A percentile compares a stretch with the other conserved stretches of the same genome.
Evolutionary conservation across 495 filamentous ascomycete genomes (phyloP).

Genomic region (Xylaria venustula): DNA sequence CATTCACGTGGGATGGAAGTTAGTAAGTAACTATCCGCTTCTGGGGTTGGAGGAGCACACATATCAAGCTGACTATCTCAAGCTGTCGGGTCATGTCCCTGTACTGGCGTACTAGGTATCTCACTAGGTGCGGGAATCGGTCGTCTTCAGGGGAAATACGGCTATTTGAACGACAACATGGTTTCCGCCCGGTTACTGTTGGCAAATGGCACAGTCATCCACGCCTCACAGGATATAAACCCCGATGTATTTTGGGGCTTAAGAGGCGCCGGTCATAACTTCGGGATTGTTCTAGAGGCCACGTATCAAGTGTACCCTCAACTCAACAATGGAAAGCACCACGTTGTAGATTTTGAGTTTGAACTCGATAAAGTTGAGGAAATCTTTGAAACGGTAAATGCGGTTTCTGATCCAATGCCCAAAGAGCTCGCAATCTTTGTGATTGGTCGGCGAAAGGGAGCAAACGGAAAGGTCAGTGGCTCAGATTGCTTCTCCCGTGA

Average conservation of each 20-base stretch:
- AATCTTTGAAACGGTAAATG: slow-evolving; percentile 28
- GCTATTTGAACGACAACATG: slow-evolving; percentile 50
- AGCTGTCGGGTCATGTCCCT: slow-evolving; percentile 21
- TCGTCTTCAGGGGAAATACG: slow-evolving; percentile 46
- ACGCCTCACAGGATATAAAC: slow-evolving; percentile 28
- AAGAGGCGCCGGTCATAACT: slow-evolving; percentile 55
- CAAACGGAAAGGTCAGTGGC: background rate
- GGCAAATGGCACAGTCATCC: slow-evolving; percentile 40
- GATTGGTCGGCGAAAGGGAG: background rate
- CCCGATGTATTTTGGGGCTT: slow-evolving; percentile 52
- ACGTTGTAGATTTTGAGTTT: too few relatives aligned
- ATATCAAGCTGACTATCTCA: too few relatives aligned
- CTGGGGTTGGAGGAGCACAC: background rate
- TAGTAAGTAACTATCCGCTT: background rate
- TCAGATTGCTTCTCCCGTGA: background rate
- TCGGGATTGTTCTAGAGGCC: slow-evolving; percentile 45
- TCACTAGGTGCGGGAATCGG: slow-evolving; percentile 54
- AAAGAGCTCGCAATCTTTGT: background rate
- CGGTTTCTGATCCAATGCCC: background rate
- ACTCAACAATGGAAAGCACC: too few relatives aligned
- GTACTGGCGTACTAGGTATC: slow-evolving; percentile 27
- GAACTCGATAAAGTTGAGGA: slow-evolving; percentile 18
- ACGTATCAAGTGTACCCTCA: slow-evolving; percentile 8
- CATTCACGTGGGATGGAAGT: background rate
- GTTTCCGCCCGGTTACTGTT: slow-evolving; percentile 46